phyloP scores from a whole-genome alignment of 2,329 filamentous ascomycete species.

The Apiospora aurea region DNA sequence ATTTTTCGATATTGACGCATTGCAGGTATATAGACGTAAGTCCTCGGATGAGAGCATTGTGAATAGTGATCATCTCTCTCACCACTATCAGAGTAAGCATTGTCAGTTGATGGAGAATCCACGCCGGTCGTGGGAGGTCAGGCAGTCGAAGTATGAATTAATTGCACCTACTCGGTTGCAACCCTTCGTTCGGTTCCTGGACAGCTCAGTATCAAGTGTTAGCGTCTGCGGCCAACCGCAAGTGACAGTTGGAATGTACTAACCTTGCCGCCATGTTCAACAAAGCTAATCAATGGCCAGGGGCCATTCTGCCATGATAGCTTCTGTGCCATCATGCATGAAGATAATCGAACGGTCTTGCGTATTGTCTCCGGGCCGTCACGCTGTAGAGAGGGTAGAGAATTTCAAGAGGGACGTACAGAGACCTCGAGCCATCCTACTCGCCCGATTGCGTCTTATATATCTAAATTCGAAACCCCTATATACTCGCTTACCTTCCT shows the following conservation, averaged over 20 bases:
- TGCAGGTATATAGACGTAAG: slow-evolving; percentile 49
- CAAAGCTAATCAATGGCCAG: not conserved
- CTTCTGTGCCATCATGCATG: not conserved
- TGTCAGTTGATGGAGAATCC: not conserved
- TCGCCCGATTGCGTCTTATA: not conserved
- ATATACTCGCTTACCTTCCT: not conserved
- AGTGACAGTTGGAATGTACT: not conserved
- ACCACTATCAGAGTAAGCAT: not conserved
- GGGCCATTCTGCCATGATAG: not conserved
- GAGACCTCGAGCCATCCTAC: not conserved
- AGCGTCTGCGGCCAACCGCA: not conserved
- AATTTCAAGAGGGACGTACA: not conserved
- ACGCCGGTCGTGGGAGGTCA: not conserved
- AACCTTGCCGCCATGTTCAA: not conserved
- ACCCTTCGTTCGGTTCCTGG: not conserved
- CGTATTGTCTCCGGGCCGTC: not conserved
- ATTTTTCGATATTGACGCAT: slow-evolving; percentile 37
- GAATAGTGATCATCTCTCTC: slow-evolving; percentile 42
- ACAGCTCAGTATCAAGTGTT: not conserved
- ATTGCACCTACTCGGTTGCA: not conserved
- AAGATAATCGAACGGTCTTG: not conserved
- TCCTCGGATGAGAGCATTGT: slow-evolving; percentile 47
- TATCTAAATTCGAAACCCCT: not conserved
- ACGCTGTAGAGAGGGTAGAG: not conserved
- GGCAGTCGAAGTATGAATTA: not conserved